Percentiles rank a stretch among this genome's conserved stretches.
Evolutionary conservation across 805 yeast species (phyloP).

Genomic region (Barnettozyma sucrosica): DNA sequence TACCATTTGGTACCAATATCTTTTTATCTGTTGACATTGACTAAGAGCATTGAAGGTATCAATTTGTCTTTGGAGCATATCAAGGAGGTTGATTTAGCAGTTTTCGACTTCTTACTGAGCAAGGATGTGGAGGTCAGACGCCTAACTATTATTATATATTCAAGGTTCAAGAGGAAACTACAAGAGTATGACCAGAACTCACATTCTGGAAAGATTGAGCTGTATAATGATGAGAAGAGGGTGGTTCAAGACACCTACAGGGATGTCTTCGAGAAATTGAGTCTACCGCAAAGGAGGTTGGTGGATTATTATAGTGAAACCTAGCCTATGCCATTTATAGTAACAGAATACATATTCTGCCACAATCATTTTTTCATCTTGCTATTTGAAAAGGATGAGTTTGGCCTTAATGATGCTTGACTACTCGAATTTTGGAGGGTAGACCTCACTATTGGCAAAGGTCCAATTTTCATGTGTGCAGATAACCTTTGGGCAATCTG

Average conservation of each 20-base stretch:
- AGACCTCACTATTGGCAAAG: constrained; percentile 8
- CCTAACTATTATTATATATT: constrained; percentile 21
- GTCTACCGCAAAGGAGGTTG: constrained; percentile 39
- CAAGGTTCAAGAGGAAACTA: constrained; percentile 22
- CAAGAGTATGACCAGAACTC: constrained; percentile 14
- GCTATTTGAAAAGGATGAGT: constrained; percentile 14
- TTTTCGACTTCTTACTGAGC: constrained; percentile 14
- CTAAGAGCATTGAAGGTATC: constrained; percentile 19
- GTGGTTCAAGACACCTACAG: constrained; percentile 24
- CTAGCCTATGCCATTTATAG: neutral
- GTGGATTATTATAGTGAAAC: constrained; percentile 38
- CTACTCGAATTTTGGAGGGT: neutral
- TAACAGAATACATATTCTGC: neutral
- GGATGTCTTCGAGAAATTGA: constrained; percentile 33
- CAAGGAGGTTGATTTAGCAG: constrained; percentile 18
- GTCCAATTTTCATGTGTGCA: constrained; percentile 23
- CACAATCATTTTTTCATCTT: constrained; percentile 9
- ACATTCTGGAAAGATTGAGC: constrained; percentile 15
- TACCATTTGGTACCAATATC: constrained; percentile 10
- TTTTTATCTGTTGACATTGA: constrained; percentile 16
- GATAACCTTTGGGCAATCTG: constrained; percentile 22
- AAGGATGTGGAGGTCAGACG: constrained; percentile 26
- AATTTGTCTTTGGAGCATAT: constrained; percentile 13
- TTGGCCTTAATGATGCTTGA: constrained; percentile 12
- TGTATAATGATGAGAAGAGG: constrained; percentile 9